Conservation (phyloP, 495 filamentous ascomycete species). For the Aspergillus panamensis region DNA sequence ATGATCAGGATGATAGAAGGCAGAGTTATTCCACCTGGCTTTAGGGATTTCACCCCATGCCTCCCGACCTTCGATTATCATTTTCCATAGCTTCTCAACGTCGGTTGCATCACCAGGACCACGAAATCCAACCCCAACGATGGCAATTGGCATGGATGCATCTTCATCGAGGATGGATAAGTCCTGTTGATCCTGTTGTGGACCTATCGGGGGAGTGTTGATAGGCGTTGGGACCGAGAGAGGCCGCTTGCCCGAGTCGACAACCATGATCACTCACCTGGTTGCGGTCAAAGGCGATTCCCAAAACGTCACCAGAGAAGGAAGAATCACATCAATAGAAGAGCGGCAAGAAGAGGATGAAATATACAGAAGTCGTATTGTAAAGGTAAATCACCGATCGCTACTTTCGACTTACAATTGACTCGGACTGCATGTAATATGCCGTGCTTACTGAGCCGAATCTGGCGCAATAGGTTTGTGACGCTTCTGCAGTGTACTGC, state of each 20-base stretch:
- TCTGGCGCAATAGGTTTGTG: too few species aligned
- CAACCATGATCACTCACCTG: neutral
- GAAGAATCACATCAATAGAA: neutral
- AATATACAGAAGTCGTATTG: neutral
- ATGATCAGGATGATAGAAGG: constrained; percentile 54
- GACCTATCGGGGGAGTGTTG: neutral
- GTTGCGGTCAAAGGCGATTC: neutral
- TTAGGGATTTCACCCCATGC: constrained; percentile 49
- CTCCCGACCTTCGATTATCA: constrained; percentile 48
- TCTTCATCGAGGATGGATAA: constrained; percentile 14
- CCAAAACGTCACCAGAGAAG: neutral
- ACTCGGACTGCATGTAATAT: neutral
- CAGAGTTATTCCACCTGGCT: constrained; percentile 49
- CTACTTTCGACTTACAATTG: neutral
- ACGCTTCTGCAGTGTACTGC: too few species aligned
- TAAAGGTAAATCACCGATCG: neutral
- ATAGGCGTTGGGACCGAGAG: neutral
- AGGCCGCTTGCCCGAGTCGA: neutral
- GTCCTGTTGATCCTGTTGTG: neutral
- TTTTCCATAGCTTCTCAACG: constrained; percentile 54
- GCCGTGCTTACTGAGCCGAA: neutral
- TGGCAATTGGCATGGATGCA: constrained; percentile 51
- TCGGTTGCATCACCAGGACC: constrained; percentile 52
- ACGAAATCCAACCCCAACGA: constrained; percentile 60
- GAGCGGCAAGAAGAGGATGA: neutral